These are phyloP conservation scores for Lupinus albus DNA, from an alignment of 306 rosid genomes.

Conservation along the genomic window DNA sequence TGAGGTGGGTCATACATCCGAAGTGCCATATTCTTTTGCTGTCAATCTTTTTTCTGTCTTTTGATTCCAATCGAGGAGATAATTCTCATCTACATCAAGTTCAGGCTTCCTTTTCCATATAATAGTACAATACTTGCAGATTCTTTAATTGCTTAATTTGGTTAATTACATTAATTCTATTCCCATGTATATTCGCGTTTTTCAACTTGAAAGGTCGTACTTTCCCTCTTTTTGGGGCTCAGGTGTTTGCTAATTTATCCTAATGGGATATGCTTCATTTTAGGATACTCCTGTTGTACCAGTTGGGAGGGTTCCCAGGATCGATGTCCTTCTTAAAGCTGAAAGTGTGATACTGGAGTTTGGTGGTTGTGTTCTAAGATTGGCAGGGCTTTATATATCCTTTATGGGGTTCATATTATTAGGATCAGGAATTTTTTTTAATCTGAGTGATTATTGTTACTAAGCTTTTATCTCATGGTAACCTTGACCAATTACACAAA, in stretches of 20 bases:
- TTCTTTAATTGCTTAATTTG: slow-evolving; percentile 24
- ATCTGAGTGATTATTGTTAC: slow-evolving; percentile 18
- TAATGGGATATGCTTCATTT: slow-evolving; percentile 36
- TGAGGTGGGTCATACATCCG: slow-evolving; percentile 61
- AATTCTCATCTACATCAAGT: slow-evolving; percentile 11
- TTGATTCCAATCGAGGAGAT: slow-evolving; percentile 22
- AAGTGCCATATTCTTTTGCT: slow-evolving; percentile 12
- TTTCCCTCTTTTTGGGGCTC: slow-evolving; percentile 9
- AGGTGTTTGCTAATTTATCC: slow-evolving; percentile 25
- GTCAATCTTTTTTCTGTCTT: slow-evolving; percentile 2
- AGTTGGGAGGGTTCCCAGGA: slow-evolving; percentile 78
- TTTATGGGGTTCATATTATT: slow-evolving; percentile 44
- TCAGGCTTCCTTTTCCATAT: slow-evolving; percentile 10
- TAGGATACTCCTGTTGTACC: slow-evolving; percentile 86
- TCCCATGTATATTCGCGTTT: slow-evolving; percentile 5
- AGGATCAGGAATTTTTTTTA: slow-evolving; percentile 4
- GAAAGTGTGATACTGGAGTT: slow-evolving; percentile 73
- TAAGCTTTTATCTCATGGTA: slow-evolving; percentile 35
- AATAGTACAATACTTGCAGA: slow-evolving; percentile 2
- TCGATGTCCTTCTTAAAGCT: slow-evolving; percentile 73
- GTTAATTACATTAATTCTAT: slow-evolving; percentile 14
- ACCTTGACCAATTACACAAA: slow-evolving; percentile 74
- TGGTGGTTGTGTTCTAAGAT: slow-evolving; percentile 83
- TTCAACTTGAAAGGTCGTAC: slow-evolving; percentile 1
- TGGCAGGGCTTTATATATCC: slow-evolving; percentile 98